These are phyloP conservation scores for Scortechinia acanthostroma DNA, from an alignment of 2,329 filamentous ascomycete species.

Conservation along the genomic window DNA sequence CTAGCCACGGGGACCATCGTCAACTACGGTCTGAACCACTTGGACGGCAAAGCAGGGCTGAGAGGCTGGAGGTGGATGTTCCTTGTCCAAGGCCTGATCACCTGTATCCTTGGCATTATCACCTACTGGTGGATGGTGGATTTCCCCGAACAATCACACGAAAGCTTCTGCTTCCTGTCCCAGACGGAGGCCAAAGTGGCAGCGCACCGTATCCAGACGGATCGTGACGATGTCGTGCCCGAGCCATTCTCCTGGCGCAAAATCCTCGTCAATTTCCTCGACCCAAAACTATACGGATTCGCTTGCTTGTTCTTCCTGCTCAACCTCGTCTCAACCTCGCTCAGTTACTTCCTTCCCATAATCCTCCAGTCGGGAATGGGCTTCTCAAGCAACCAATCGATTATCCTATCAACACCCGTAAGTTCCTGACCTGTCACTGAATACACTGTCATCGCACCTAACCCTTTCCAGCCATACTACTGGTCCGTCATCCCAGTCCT, in stretches of 20 bases:
- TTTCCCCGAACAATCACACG: conserved; percentile 54
- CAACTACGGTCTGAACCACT: conserved; percentile 62
- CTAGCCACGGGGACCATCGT: conserved; percentile 61
- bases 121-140: conserved; percentile 69
- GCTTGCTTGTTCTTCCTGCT: conserved; percentile 58
- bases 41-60: conserved; percentile 45
- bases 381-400: conserved; percentile 40
- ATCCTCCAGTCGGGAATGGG: conserved; percentile 49
- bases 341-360: conserved; percentile 60
- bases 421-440: conserved; percentile 7
- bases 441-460: not conserved
- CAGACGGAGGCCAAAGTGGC: conserved; percentile 46
- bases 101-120: conserved; percentile 45
- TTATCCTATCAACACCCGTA: conserved; percentile 52
- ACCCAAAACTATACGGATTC: conserved; percentile 59
- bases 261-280: conserved; percentile 45
- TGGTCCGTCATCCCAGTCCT: conserved; percentile 59
- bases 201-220: conserved; percentile 46
- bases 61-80: conserved; percentile 67
- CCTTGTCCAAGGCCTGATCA: conserved; percentile 55
- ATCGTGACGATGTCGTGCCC: conserved; percentile 49
- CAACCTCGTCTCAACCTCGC: conserved; percentile 57
- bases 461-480: conserved; percentile 46
- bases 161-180: conserved; percentile 48
- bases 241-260: conserved; percentile 47